A percentile compares a stretch with the other conserved stretches of the same genome.
These are phyloP conservation scores for Erigeron philadelphicus DNA, from an alignment of 140 eudicot species.

Conservation along the genomic window DNA sequence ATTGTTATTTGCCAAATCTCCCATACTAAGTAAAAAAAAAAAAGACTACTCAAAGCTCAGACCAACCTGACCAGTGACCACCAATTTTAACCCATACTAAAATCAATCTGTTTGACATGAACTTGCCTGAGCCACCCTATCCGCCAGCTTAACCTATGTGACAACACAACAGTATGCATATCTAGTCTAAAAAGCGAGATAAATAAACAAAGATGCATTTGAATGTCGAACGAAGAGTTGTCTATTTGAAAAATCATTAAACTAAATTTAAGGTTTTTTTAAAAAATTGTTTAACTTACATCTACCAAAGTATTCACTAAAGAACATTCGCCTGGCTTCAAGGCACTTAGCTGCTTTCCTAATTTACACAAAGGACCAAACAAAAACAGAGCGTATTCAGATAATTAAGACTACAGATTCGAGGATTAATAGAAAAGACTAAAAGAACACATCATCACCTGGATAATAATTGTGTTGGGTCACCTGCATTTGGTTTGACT, in stretches of 20 bases:
- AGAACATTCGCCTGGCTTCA: constrained; percentile 5
- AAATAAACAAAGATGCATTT: background rate
- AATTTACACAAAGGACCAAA: constrained; percentile 11
- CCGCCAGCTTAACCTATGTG: background rate
- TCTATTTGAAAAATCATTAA: background rate
- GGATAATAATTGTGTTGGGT: constrained; percentile 4
- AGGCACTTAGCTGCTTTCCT: background rate
- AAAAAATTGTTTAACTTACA: constrained; percentile 12
- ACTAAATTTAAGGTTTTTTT: background rate
- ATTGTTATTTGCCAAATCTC: too few species aligned
- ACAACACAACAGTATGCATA: background rate
- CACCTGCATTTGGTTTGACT: constrained; percentile 13
- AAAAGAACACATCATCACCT: constrained; percentile 14
- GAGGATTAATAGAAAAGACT: constrained; percentile 3
- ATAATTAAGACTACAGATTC: background rate
- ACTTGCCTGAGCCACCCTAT: background rate
- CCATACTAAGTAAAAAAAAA: too few species aligned
- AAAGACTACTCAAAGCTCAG: too few species aligned
- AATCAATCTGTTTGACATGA: too few species aligned
- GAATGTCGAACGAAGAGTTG: constrained; percentile 13
- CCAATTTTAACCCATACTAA: too few species aligned
- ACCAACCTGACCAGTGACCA: too few species aligned
- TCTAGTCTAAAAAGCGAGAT: background rate
- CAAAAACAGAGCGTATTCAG: background rate
- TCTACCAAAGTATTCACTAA: background rate